A percentile compares a stretch with the other conserved stretches of the same genome.
These are phyloP conservation scores for Acorus calamus DNA, from an alignment of 106 monocot species.

Conservation along the genomic window DNA sequence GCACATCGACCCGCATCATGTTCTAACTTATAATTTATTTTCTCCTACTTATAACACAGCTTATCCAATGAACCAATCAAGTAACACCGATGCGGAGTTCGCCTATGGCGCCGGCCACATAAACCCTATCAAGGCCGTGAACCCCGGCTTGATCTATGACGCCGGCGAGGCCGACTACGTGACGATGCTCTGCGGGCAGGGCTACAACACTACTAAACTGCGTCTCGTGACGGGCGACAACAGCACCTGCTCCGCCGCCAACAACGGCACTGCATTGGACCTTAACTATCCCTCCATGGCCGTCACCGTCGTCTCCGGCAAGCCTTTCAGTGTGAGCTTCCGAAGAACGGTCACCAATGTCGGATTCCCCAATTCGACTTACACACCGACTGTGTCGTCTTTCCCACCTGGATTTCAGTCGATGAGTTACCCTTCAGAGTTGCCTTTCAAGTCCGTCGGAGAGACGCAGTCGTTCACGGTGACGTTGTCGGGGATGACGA, in stretches of 20 bases:
- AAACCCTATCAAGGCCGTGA: slow-evolving; percentile 10
- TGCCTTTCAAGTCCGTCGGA: background rate
- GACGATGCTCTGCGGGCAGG: slow-evolving; percentile 12
- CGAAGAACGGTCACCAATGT: slow-evolving; percentile 20
- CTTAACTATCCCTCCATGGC: slow-evolving; percentile 22
- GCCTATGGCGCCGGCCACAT: slow-evolving; percentile 16
- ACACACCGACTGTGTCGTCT: background rate
- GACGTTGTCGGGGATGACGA: background rate
- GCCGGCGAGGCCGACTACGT: slow-evolving; percentile 10
- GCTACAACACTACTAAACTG: slow-evolving; percentile 3
- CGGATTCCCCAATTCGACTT: slow-evolving; percentile 6
- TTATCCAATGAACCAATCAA: slow-evolving; percentile 2
- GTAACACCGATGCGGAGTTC: slow-evolving; percentile 8
- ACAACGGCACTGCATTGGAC: slow-evolving; percentile 2
- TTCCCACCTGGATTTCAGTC: background rate
- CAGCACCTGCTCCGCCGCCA: slow-evolving; percentile 3
- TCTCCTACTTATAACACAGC: background rate
- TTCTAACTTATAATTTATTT: background rate
- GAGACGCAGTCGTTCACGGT: slow-evolving; percentile 8
- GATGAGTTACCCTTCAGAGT: background rate
- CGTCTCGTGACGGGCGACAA: slow-evolving; percentile 11
- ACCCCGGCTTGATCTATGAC: slow-evolving; percentile 17
- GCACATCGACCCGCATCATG: background rate
- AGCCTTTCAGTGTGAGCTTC: slow-evolving; percentile 1
- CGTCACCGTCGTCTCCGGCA: background rate